Conservation (phyloP, 2,329 filamentous ascomycete species). For the Aquanectria penicillioides region DNA sequence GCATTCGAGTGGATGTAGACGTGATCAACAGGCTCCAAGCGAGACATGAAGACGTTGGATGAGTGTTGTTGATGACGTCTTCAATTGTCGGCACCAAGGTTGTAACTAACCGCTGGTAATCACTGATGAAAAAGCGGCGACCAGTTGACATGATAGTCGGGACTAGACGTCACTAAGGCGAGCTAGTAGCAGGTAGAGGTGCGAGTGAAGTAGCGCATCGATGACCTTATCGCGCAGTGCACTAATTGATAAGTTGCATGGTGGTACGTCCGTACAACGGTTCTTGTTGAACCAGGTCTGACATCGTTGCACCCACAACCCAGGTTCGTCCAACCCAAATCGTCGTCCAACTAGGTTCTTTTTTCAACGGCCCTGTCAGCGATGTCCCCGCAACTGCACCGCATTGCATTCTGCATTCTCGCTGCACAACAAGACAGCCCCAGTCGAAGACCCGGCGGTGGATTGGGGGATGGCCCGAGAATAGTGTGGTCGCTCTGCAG, state of each 20-base stretch:
- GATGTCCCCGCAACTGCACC: background rate
- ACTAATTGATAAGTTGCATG: conserved; percentile 13
- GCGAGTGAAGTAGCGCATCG: background rate
- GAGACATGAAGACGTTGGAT: no score
- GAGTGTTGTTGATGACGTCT: no score
- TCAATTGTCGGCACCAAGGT: no score
- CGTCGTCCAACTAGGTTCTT: background rate
- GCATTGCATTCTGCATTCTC: background rate
- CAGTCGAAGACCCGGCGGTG: background rate
- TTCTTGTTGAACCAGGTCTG: conserved; percentile 10
- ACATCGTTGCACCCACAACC: no score
- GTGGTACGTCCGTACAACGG: conserved; percentile 7
- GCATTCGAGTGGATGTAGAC: no score
- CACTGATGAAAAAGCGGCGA: background rate
- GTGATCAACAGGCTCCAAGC: no score
- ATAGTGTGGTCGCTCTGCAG: no score
- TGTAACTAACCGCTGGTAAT: background rate
- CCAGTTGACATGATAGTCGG: background rate
- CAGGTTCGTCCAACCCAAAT: no score
- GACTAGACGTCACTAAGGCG: conserved; percentile 4
- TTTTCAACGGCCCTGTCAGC: background rate
- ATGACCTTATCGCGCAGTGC: conserved; percentile 4
- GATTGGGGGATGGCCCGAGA: no score
- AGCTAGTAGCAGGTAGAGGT: no score
- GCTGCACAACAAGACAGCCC: background rate